Conservation (phyloP, 2,329 filamentous ascomycete species). For the Alternaria tenuissima region DNA sequence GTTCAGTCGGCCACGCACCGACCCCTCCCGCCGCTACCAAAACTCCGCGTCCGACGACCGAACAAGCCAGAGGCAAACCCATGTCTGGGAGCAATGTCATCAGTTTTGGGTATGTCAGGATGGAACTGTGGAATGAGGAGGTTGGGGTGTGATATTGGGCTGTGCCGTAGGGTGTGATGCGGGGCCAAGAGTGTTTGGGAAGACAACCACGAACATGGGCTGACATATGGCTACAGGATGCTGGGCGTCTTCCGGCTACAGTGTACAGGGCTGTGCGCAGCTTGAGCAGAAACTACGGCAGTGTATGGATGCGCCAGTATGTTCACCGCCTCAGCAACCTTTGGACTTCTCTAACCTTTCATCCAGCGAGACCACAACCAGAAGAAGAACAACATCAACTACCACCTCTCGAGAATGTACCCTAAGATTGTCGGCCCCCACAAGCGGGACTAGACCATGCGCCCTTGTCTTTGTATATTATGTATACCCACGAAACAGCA, state of each 20-base stretch:
- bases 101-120: constrained; percentile 65
- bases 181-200: neutral
- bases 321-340: constrained; percentile 38
- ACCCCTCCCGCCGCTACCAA: constrained; percentile 66
- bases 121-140: neutral
- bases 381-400: constrained; percentile 86
- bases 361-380: constrained; percentile 62
- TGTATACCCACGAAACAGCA: constrained; percentile 31
- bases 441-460: constrained; percentile 65
- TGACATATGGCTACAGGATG: constrained; percentile 65
- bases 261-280: constrained; percentile 65
- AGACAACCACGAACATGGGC: constrained; percentile 15
- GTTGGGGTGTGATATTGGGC: neutral
- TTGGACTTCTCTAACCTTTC: constrained; percentile 15
- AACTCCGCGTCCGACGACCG: constrained; percentile 70
- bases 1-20: constrained; percentile 53
- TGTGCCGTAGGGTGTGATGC: neutral
- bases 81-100: constrained; percentile 71
- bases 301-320: constrained; percentile 83
- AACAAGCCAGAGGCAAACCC: constrained; percentile 69
- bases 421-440: constrained; percentile 75
- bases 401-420: constrained; percentile 82
- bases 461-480: constrained; percentile 34
- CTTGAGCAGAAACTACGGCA: constrained; percentile 68
- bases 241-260: constrained; percentile 83